Evolutionary conservation across 2,329 filamentous ascomycete genomes (phyloP), one percentile per base, ranked within the genome.

Genomic region (Juglanconis sp.): DNA sequence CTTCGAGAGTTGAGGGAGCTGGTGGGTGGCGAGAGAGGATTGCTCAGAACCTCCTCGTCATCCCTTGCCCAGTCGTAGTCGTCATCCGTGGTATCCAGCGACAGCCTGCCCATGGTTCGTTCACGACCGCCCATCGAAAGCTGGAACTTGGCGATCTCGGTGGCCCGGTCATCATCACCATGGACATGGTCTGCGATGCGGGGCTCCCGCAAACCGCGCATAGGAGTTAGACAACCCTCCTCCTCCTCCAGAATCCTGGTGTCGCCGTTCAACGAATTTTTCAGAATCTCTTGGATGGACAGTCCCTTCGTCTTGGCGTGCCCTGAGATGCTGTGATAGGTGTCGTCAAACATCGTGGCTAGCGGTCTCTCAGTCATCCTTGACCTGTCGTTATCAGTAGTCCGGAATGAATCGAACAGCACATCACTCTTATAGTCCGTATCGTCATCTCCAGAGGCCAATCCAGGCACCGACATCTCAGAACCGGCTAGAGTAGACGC

Each of bases 321-420:
- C 57, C 79, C 77, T 17, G 80, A 79, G 1, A 82, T 81, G 69
- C 81, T 83, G 7, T 85, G 83, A 40, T 87, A 88, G 13, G 89
- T 91, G 67, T 93, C 90, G 73, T 93, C 89, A 72, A 92, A 93
- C 79, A 92, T 90, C 31, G 86, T 90, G 69, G 92, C 89, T 53
- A 92, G 77, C 15, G 89, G 88, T 34, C 88, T 89, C 69, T 91
- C 86, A 51, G 86, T 81, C 38, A 85, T 84, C 62, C 87, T 84
- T 57, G 83, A 80, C 63, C 87, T 88, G 63, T 83, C 82, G 9
- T 89, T 91, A 44, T 83, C 87, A 62, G 83, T 80, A 15, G 90
- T 92, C 56, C 88, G 87, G 66, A 92, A 75, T 35, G 90, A 92
- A 76, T 93, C 90, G 72, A 87, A 92, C 59, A 89, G 80, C 17